Evolutionary conservation across 2,329 filamentous ascomycete species (phyloP), one percentile per base, ranked within the genome.

Genomic region (Aspergillus alliaceus): DNA sequence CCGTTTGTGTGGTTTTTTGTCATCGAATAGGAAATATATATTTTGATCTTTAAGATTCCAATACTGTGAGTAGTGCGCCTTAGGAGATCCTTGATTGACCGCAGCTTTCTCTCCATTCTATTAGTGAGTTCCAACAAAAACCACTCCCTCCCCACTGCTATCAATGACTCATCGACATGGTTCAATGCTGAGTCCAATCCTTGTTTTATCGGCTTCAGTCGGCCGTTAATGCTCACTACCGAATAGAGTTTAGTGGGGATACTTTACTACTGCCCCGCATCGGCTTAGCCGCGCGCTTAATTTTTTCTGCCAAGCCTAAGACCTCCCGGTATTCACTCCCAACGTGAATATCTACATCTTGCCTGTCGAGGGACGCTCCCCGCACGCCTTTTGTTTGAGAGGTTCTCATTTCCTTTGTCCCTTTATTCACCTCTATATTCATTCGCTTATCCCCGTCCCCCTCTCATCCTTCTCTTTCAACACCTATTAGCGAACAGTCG

Each of bases 21-120:
- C 44, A 56, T 56, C 48, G 37, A 56, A 59, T 60, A 60, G 37
- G 53, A 58, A 63, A 63, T 64, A 64, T 64, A 63, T 64, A 62
- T 59, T n/a, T n/a, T 53, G 57, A 32, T 50, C 49, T 51, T 57
- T 29, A 46, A 39, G 15, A 40, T 12, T 22, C 14, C 12, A 12
- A 5, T 22, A 24, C 15, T 20, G 11, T 8, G 11, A 15, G 20
- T 24, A 24, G 39, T 15, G 12, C 2, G 35, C 18, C 35, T 11
- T 29, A 5, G 27, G 9, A 29, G 27, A 29, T 29, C 27, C 27
- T 9, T 9, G 9, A 37, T 9, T 32, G 34, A 37, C 34, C 34
- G 34, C n/a, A 6, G n/a, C n/a, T n/a, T n/a, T n/a, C n/a, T n/a
- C n/a, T n/a, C n/a, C n/a, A n/a, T n/a, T n/a, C n/a, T n/a, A n/a